phyloP scores from a whole-genome alignment of 208 protist species.

The Trypanosomatidae sp. region DNA sequence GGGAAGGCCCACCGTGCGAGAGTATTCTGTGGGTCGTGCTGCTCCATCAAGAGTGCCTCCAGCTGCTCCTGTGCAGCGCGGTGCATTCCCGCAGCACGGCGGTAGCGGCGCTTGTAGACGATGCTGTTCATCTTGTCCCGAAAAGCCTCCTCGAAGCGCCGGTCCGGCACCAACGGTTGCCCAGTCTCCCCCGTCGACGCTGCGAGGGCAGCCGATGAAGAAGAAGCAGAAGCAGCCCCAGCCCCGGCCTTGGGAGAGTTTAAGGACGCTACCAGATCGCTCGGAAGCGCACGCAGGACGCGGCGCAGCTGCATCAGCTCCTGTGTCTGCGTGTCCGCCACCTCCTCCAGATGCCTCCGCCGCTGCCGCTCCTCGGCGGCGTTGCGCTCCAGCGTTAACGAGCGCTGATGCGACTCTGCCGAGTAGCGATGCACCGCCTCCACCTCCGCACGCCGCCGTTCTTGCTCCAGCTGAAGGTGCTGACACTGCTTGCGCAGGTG shows the following conservation, averaged over 20 bases:
- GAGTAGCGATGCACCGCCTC: conserved; percentile 27
- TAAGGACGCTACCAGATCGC: conserved; percentile 15
- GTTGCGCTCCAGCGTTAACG: conserved; percentile 22
- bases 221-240: no score
- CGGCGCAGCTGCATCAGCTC: conserved; percentile 54
- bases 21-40: conserved; percentile 28
- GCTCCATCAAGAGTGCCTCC: conserved; percentile 46
- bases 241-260: neutral
- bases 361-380: conserved; percentile 16
- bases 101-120: conserved; percentile 33
- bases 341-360: conserved; percentile 22
- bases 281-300: conserved; percentile 41
- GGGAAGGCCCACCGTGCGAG: neutral
- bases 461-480: conserved; percentile 31
- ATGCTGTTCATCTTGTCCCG: conserved; percentile 73
- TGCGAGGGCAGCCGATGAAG: no score
- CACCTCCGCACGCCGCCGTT: conserved; percentile 14
- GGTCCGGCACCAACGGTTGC: conserved; percentile 51
- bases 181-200: neutral
- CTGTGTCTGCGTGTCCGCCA: conserved; percentile 26
- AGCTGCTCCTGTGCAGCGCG: conserved; percentile 29
- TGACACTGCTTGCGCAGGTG: conserved; percentile 24
- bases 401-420: conserved; percentile 28
- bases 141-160: conserved; percentile 77
- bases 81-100: conserved; percentile 20